phyloP scores from a whole-genome alignment of 129 eudicot genomes.

The sunflower (Helianthus annuus) region HanXRQr2.0-SUNRISE NC_035447.2:64337349-64337848 shows the following conservation, averaged over 20 bases:
- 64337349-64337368: constrained; percentile 71
- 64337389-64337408: constrained; percentile 36
- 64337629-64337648: constrained; percentile 35
- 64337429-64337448: constrained; percentile 40
- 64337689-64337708: constrained; percentile 88
- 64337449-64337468: constrained; percentile 36
- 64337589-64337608: constrained; percentile 34
- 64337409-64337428: constrained; percentile 42
- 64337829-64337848: no score
- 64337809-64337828: no score
- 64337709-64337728: constrained; percentile 44
- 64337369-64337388: constrained; percentile 44
- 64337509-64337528: constrained; percentile 22
- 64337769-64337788: neutral
- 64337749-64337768: neutral
- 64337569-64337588: neutral
- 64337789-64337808: neutral
- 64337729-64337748: neutral
- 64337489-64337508: constrained; percentile 40
- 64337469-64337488: constrained; percentile 58
- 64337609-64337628: constrained; percentile 43
- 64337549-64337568: neutral
- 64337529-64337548: constrained; percentile 41
- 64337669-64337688: constrained; percentile 70
- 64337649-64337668: constrained; percentile 34